Evolutionary conservation across 2,329 filamentous ascomycete species (phyloP).

Genomic region (Ophidiomyces ophidiicola): DNA sequence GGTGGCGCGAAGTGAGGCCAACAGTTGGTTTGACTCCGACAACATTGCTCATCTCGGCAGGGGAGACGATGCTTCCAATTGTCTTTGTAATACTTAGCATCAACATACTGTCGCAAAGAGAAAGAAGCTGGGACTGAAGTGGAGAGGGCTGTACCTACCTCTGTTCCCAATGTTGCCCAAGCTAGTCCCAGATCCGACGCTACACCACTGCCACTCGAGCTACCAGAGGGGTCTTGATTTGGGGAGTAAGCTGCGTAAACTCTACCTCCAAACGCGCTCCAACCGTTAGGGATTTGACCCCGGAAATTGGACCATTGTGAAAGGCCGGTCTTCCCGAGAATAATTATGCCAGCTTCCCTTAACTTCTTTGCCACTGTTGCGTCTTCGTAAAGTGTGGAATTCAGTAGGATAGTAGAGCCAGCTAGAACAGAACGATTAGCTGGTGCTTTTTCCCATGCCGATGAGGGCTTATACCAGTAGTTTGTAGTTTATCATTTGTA

Average conservation of each 20-base stretch:
- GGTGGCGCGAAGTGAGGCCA: conserved; percentile 45
- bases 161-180: conserved; percentile 48
- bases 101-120: not conserved
- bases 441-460: too few species aligned
- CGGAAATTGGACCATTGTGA: conserved; percentile 55
- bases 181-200: conserved; percentile 48
- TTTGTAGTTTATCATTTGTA: conserved; percentile 53
- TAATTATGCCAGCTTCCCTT: conserved; percentile 48
- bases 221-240: conserved; percentile 50
- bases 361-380: conserved; percentile 49
- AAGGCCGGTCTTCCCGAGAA: conserved; percentile 55
- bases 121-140: not conserved
- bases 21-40: conserved; percentile 58
- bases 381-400: conserved; percentile 46
- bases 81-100: conserved; percentile 30
- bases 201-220: conserved; percentile 52
- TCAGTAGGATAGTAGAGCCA: conserved; percentile 52
- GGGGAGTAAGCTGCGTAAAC: conserved; percentile 49
- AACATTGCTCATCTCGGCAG: conserved; percentile 44
- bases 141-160: conserved; percentile 26
- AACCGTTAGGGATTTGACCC: conserved; percentile 47
- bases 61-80: conserved; percentile 50
- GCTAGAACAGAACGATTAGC: conserved; percentile 23
- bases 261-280: conserved; percentile 54
- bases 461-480: conserved; percentile 46